Evolutionary conservation across 495 filamentous ascomycete species (phyloP).

Genomic region (Ramalina intermedia): DNA sequence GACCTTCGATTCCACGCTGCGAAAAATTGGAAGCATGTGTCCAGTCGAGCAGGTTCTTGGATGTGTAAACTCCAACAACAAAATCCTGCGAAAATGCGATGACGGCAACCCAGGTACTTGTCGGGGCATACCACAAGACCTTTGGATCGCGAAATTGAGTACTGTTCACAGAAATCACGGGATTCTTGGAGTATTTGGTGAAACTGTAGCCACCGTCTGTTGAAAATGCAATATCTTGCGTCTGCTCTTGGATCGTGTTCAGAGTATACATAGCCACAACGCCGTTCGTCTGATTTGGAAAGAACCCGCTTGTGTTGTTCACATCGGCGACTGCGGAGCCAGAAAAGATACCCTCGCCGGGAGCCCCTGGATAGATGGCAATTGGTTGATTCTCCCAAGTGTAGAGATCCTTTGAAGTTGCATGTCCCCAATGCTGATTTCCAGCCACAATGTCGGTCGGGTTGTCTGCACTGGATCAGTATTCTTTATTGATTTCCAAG

Average conservation of each 20-base stretch:
- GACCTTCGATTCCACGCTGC: conserved; percentile 34
- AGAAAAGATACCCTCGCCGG: conserved; percentile 36
- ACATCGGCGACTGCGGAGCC: conserved; percentile 37
- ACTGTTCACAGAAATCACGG: conserved; percentile 30
- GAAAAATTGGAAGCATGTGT: conserved; percentile 39
- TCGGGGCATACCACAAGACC: conserved; percentile 35
- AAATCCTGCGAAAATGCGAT: conserved; percentile 34
- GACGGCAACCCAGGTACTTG: conserved; percentile 35
- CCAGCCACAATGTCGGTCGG: conserved; percentile 32
- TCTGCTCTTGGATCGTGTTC: conserved; percentile 28
- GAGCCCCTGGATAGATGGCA: conserved; percentile 32
- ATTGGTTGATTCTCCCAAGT: conserved; percentile 39
- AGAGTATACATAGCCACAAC: conserved; percentile 44
- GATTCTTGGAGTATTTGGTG: conserved; percentile 36
- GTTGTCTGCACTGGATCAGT: conserved; percentile 21
- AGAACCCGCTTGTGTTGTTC: conserved; percentile 45
- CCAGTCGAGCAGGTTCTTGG: conserved; percentile 38
- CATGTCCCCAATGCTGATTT: conserved; percentile 42
- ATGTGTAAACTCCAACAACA: conserved; percentile 37
- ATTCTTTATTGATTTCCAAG: not conserved
- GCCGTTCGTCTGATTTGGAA: conserved; percentile 31
- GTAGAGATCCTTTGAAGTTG: conserved; percentile 35
- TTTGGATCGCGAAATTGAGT: conserved; percentile 45
- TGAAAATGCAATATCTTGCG: conserved; percentile 43
- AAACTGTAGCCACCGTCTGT: conserved; percentile 39